Evolutionary conservation across 225 moss, liverwort and hornwort genomes (phyloP).

Genomic region (Anthoceros angustus): DNA sequence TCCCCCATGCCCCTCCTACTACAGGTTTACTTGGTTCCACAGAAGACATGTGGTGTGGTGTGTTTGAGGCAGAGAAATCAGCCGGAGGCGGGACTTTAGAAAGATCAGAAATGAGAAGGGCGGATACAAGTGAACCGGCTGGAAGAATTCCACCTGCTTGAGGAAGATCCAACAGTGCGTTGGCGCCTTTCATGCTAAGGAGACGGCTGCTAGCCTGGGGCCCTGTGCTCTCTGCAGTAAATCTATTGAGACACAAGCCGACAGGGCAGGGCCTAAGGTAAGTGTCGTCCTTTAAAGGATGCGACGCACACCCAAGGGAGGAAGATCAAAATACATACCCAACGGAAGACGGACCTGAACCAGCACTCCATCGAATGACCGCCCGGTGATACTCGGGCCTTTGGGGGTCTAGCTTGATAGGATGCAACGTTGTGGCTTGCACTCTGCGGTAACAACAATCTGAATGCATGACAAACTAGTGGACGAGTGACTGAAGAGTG

Average conservation of each 20-base stretch:
- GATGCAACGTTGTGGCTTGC: constrained; percentile 44
- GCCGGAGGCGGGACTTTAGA: constrained; percentile 18
- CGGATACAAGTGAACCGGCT: constrained; percentile 50
- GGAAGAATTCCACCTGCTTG: constrained; percentile 49
- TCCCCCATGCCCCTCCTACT: too few species aligned
- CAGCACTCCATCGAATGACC: constrained; percentile 49
- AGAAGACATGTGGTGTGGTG: too few species aligned
- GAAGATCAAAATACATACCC: background rate
- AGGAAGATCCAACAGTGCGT: constrained; percentile 80
- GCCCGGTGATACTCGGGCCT: constrained; percentile 71
- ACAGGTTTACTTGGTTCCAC: too few species aligned
- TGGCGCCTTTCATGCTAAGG: constrained; percentile 79
- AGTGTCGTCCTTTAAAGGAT: background rate
- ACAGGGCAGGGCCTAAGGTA: too few species aligned
- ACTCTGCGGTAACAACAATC: constrained; percentile 24
- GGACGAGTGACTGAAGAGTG: background rate
- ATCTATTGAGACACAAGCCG: constrained; percentile 20
- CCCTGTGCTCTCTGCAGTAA: constrained; percentile 71
- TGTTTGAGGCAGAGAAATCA: too few species aligned
- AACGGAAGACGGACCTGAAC: constrained; percentile 4
- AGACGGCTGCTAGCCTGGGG: constrained; percentile 81
- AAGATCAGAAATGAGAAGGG: constrained; percentile 61
- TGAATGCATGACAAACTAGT: background rate
- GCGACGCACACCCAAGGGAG: too few species aligned
- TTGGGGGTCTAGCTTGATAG: constrained; percentile 50